Evolutionary conservation across 345 rosid genomes (phyloP), one percentile per base, ranked within the genome.

Genomic region (Eucalyptus pauciflora): DNA sequence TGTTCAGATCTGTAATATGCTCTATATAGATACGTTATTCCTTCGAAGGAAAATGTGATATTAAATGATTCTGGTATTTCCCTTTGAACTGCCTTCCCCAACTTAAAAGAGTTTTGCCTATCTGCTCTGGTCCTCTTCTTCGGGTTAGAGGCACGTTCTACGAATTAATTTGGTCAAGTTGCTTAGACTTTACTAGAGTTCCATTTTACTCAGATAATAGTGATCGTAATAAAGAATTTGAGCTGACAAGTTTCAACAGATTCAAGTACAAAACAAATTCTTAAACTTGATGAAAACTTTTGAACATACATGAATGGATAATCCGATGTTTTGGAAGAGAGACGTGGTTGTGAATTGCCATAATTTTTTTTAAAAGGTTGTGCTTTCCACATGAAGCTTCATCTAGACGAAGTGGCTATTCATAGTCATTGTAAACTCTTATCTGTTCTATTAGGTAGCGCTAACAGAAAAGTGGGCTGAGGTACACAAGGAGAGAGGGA

Each of bases 381-480:
- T 71, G 81, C 81, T 71, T 37, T 43, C 81, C 46, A 0, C 81
- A 71, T 6, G 81, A 33, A 71, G 46, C 7, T 22, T 17, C 25
- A 71, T 33, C 25, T 37, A 71, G 1, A 71, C 81, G 3, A 37
- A 18, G 81, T 33, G 20, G 45, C 13, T 33, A 43, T 37, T 71
- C 46, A 71, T 71, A 37, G 46, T 71, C 46, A 71, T 20, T 37
- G 81, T 71, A 18, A 37, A 37, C 50, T 79, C 80, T 52, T 85
- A 31, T 80, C n/a, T 88, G 86, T 58, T 88, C 88, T 64, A 16
- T 87, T 69, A 96, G 99, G 99, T 97, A 83, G 98, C 97, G 31
- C 87, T 95, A 86, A 95, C 95, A 2, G 97, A 97, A 89, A 95
- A 94, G 64, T 97, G 98, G 99, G 94, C 95, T 31, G 96, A 94